Base-by-base conservation (phyloP, 345 rosid genomes). In the Dimocarpus longan region DNA sequence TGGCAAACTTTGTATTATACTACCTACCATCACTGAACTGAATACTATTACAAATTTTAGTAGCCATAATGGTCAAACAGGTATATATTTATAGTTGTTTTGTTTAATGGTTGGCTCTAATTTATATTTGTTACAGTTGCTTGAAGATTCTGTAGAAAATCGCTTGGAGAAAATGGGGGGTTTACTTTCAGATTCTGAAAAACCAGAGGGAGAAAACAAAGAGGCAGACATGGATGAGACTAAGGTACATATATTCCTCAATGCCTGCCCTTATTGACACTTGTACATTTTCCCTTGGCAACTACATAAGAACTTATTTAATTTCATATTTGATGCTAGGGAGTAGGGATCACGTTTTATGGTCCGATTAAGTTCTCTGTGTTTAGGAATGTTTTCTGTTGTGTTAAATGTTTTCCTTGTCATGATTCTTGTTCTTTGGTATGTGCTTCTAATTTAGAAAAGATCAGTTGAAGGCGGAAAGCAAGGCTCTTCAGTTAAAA, bases 71-170 rank as follows among this genome's bases (percentile, higher is more conserved):
- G 24, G 56, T 18, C 26, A 3, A 37, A 56, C 39, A 52, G 66
- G 10, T 15, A 5, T 40, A 57, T 40, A 15, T 68, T 68, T 9
- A 40, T 68, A 5, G 24, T 59, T 40, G 37, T 52, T 37, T 76
- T 16, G 68, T 16, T 76, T 22, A 2, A 46, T 11, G 8, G 52
- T 68, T 54, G 9, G 54, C 21, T 43, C 13, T 40, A 42, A 11
- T 73, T 48, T 44, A 63, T 76, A 44, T 73, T 74, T 80, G 21
- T 75, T 76, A 22, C 72, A 97, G 99, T 85, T 94, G 84, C 98
- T 97, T 65, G 99, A 97, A 86, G 98, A 93, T 85, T 90, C 92
- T 63, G 76, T 97, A 62, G 99, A 97, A 86, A 97, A 91, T 59
- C 93, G 89, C 77, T 86, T 94, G 71, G 98, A 94, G 86, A 94